Evolutionary conservation across 306 rosid genomes (phyloP).

Genomic region (Oxytropis ochrocephala): DNA sequence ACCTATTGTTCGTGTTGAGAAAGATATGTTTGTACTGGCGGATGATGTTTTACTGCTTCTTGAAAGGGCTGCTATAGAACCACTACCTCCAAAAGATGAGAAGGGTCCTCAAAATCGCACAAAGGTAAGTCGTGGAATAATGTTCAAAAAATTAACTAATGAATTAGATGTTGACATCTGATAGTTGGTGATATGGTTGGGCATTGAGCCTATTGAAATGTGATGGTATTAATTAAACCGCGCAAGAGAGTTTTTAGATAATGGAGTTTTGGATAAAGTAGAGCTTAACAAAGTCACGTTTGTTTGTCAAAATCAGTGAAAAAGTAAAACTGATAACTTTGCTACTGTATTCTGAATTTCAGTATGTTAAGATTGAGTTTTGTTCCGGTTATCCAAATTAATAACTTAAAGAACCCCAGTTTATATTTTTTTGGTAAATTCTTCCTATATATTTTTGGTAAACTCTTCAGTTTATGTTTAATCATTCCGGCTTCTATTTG

Average conservation of each 20-base stretch:
- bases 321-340: not conserved
- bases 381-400: not conserved
- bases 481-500: not conserved
- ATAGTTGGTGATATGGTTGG: not conserved
- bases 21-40: conserved; percentile 79
- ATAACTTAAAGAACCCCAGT: not conserved
- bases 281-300: not conserved
- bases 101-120: conserved; percentile 99
- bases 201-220: not conserved
- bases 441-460: not conserved
- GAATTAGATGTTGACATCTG: conserved; percentile 11
- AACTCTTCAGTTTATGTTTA: not conserved
- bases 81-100: conserved; percentile 97
- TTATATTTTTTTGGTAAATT: not conserved
- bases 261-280: not conserved
- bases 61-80: conserved; percentile 95
- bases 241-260: not conserved
- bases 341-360: not conserved
- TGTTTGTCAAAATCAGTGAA: not conserved
- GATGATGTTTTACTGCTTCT: conserved; percentile 82
- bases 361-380: not conserved
- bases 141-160: not conserved
- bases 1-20: conserved; percentile 82
- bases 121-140: conserved; percentile 50
- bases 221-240: not conserved